Evolutionary conservation across 2,329 filamentous ascomycete genomes (phyloP).

Genomic region (Sporothrix humicola): DNA sequence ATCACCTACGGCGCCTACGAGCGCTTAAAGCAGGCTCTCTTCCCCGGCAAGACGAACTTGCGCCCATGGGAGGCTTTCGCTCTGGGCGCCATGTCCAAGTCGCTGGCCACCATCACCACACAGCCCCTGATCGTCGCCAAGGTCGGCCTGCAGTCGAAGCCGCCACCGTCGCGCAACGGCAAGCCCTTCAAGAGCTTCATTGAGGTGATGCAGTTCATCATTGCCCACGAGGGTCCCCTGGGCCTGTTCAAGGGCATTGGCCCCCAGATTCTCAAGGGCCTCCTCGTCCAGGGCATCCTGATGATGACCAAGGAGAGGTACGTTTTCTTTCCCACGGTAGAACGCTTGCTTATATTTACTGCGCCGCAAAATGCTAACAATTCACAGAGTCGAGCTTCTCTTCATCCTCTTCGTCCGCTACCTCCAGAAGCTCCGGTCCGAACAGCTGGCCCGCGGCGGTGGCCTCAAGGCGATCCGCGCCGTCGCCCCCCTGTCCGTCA

Average conservation of each 20-base stretch:
- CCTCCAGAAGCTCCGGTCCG: constrained; percentile 70
- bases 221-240: constrained; percentile 80
- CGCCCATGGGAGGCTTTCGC: constrained; percentile 88
- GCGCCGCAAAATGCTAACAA: constrained; percentile 34
- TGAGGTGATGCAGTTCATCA: constrained; percentile 94
- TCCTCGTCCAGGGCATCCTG: constrained; percentile 90
- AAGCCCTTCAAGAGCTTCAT: constrained; percentile 92
- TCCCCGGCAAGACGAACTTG: constrained; percentile 75
- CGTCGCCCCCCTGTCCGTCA: constrained; percentile 41
- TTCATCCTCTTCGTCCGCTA: constrained; percentile 89
- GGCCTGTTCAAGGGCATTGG: constrained; percentile 97
- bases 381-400: constrained; percentile 76
- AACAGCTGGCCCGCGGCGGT: constrained; percentile 71
- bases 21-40: constrained; percentile 77
- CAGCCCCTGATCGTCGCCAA: constrained; percentile 98
- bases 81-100: constrained; percentile 90
- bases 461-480: constrained; percentile 64
- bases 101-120: constrained; percentile 86
- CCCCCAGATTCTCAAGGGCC: constrained; percentile 89
- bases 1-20: constrained; percentile 99
- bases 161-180: constrained; percentile 80
- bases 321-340: constrained; percentile 38
- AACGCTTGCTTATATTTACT: not conserved
- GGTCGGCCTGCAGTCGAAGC: constrained; percentile 92
- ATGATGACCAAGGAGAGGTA: constrained; percentile 99